A percentile compares a stretch with the other conserved stretches of the same genome.
Evolutionary conservation across 768 basidiomycete genomes (phyloP).

Genomic region (Rhizopogon rudus): DNA sequence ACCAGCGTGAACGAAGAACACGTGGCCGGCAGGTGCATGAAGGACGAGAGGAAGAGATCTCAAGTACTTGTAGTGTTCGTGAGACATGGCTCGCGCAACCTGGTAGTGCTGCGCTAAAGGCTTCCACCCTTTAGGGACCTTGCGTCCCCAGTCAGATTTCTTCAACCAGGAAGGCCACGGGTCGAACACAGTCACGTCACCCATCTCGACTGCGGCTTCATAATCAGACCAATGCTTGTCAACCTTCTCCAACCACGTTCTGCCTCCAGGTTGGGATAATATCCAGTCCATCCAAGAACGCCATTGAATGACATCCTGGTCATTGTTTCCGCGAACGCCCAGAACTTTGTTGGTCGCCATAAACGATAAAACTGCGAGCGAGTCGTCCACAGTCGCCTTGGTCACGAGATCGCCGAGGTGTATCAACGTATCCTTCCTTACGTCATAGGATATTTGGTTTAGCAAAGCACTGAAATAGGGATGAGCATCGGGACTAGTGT

Average conservation of each 20-base stretch:
- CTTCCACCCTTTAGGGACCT: slow-evolving; percentile 65
- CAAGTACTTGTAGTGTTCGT: slow-evolving; percentile 65
- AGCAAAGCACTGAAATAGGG: slow-evolving; percentile 51
- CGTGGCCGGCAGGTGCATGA: slow-evolving; percentile 70
- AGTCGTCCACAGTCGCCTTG: slow-evolving; percentile 59
- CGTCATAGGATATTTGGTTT: slow-evolving; percentile 52
- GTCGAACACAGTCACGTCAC: slow-evolving; percentile 26
- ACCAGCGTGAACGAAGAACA: slow-evolving; percentile 81
- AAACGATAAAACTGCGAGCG: slow-evolving; percentile 58
- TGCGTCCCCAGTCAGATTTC: slow-evolving; percentile 39
- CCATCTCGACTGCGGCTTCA: slow-evolving; percentile 18
- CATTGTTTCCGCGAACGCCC: slow-evolving; percentile 93
- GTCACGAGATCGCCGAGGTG: slow-evolving; percentile 82
- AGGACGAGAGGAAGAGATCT: slow-evolving; percentile 67
- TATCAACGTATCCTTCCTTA: slow-evolving; percentile 61
- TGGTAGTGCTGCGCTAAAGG: slow-evolving; percentile 74
- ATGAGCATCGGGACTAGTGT: slow-evolving; percentile 2
- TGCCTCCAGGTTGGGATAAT: slow-evolving; percentile 31
- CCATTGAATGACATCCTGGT: slow-evolving; percentile 91
- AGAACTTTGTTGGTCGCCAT: slow-evolving; percentile 59
- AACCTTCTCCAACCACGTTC: slow-evolving; percentile 52
- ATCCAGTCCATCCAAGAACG: slow-evolving; percentile 84
- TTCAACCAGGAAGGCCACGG: slow-evolving; percentile 29
- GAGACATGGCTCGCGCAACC: slow-evolving; percentile 65
- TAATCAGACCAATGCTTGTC: slow-evolving; percentile 36